Evolutionary conservation across 805 yeast genomes (phyloP).

Genomic region (Candida sakaeoensis): DNA sequence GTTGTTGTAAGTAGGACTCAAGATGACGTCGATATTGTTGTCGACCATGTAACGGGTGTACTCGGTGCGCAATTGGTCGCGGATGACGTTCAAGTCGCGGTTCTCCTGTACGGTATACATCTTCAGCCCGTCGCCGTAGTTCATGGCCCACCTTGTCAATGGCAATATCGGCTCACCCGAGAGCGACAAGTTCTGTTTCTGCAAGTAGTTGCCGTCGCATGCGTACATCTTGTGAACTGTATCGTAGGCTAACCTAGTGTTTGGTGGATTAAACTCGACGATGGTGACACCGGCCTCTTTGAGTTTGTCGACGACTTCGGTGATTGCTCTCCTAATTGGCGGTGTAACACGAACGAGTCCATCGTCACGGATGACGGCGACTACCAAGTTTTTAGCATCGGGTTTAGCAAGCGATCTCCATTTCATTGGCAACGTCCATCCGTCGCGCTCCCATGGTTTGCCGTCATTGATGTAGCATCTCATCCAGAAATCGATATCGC

Average conservation of each 20-base stretch:
- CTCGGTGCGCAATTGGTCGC: slow-evolving; percentile 58
- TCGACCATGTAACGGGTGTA: slow-evolving; percentile 51
- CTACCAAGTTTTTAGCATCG: slow-evolving; percentile 43
- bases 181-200: slow-evolving; percentile 45
- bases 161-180: slow-evolving; percentile 71
- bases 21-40: slow-evolving; percentile 58
- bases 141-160: slow-evolving; percentile 59
- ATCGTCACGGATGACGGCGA: slow-evolving; percentile 63
- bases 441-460: slow-evolving; percentile 58
- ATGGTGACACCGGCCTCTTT: slow-evolving; percentile 56
- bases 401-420: slow-evolving; percentile 49
- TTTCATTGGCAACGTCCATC: slow-evolving; percentile 44
- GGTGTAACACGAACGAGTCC: slow-evolving; percentile 66
- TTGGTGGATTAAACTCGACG: slow-evolving; percentile 55
- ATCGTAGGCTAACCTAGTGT: slow-evolving; percentile 54
- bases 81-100: slow-evolving; percentile 48
- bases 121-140: slow-evolving; percentile 56
- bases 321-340: slow-evolving; percentile 56
- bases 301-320: slow-evolving; percentile 51
- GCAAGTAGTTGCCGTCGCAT: slow-evolving; percentile 65
- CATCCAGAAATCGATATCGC: slow-evolving; percentile 70
- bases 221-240: slow-evolving; percentile 55
- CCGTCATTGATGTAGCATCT: slow-evolving; percentile 56
- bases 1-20: slow-evolving; percentile 66
- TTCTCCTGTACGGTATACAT: slow-evolving; percentile 46